Conservation (phyloP, 768 basidiomycete genomes). For the Pleurotus cornucopiae region DNA sequence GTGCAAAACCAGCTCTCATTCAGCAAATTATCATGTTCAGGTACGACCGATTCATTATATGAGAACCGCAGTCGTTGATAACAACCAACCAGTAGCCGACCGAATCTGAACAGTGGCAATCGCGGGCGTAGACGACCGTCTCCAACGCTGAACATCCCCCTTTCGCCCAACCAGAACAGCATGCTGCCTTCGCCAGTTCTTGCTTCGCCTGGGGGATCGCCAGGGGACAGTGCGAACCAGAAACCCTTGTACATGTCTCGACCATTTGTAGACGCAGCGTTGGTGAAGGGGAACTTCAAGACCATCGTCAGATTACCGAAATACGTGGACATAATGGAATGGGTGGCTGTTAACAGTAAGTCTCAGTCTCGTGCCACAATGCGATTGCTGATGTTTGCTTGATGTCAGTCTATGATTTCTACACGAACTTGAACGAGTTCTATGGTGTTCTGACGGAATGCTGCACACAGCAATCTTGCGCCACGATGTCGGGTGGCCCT, state of each 20-base stretch:
- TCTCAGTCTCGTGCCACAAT: slow-evolving; percentile 9
- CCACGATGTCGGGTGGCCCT: slow-evolving; percentile 87
- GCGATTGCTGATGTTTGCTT: not conserved
- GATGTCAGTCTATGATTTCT: slow-evolving; percentile 90
- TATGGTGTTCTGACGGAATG: slow-evolving; percentile 92
- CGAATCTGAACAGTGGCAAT: slow-evolving; percentile 10
- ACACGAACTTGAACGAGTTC: slow-evolving; percentile 95
- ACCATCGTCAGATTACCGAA: slow-evolving; percentile 96
- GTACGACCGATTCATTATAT: not conserved
- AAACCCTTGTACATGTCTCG: slow-evolving; percentile 89
- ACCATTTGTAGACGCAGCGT: slow-evolving; percentile 91
- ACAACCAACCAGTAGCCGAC: not conserved
- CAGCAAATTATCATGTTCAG: not conserved
- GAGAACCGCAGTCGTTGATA: too few relatives aligned
- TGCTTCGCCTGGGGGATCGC: slow-evolving; percentile 29
- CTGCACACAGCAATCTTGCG: slow-evolving; percentile 87
- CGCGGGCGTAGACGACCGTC: slow-evolving; percentile 21
- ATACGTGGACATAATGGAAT: slow-evolving; percentile 93
- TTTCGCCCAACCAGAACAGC: slow-evolving; percentile 22
- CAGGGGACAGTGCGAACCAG: slow-evolving; percentile 10
- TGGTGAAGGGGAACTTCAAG: slow-evolving; percentile 98
- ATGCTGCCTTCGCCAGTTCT: slow-evolving; percentile 32
- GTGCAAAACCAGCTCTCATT: too few relatives aligned
- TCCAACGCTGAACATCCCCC: slow-evolving; percentile 32
- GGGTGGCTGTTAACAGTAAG: slow-evolving; percentile 93